Evolutionary conservation across 2,329 filamentous ascomycete species (phyloP), one percentile per base, ranked within the genome.

Genomic region (Penicillium sclerotigenum): DNA sequence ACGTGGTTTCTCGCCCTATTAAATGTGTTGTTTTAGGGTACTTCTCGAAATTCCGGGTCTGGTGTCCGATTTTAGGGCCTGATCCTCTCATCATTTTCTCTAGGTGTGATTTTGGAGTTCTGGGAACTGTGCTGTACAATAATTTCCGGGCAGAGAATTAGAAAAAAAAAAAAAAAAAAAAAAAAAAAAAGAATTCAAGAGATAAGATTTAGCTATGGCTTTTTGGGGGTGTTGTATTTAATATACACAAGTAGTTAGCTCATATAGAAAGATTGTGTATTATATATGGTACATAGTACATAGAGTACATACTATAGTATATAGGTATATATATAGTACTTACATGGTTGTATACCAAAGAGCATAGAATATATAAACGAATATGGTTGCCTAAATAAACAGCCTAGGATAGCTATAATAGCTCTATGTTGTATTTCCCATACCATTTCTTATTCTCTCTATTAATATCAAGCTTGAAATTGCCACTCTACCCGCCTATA

Each of bases 1-100:
- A 57, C 70, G 75, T 66, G 77, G 77, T 48, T 79, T 72, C 66
- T 71, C 77, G 34, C 77, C 77, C 33, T 79, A 79, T 62, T 79
- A 70, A 66, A 51, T 47, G 58, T 42, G 43, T 52, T 49, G 53
- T 37, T 42, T 60, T 31, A 36, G 28, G 31, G 20, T 52, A 24
- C 31, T 43, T 22, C 28, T 47, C 28, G 41, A 48, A 41, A 49
- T 33, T 43, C 40, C 37, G 55, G 52, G 24, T 55, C 40, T 26
- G 26, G 42, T 34, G 38, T 51, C 48, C 24, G 20, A 46, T 24
- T 20, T 24, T 20, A 36, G 38, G 43, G 22, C n/a, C n/a, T 53
- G 33, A 51, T 42, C 20, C 26, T n/a, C 33, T 42, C 29, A 36
- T 42, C 34, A 18, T 36, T 53, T 48, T 47, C 48, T n/a, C 42